A percentile compares a stretch with the other conserved stretches of the same genome.
phyloP scores from a whole-genome alignment of 192 early-diverging fungal genomes.

The Podila horticola region DNA sequence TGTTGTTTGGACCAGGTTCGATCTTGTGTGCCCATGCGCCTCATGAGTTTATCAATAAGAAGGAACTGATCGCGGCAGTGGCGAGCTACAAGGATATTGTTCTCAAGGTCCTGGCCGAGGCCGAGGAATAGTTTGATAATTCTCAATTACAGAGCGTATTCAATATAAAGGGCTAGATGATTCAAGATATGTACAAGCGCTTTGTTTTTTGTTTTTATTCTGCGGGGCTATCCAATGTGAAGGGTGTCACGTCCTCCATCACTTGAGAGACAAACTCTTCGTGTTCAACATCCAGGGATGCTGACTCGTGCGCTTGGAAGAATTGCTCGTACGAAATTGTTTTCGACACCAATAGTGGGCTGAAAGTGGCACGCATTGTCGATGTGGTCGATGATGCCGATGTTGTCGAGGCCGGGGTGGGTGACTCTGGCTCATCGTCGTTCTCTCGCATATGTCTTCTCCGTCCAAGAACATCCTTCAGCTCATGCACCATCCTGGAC shows the following conservation, averaged over 20 bases:
- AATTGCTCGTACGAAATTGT: not conserved
- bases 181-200: too few species aligned
- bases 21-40: slow-evolving; percentile 51
- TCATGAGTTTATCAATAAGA: slow-evolving; percentile 53
- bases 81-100: slow-evolving; percentile 54
- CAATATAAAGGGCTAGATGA: not conserved
- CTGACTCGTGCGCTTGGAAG: not conserved
- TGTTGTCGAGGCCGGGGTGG: not conserved
- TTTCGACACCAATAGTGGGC: not conserved
- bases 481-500: slow-evolving; percentile 65
- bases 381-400: not conserved
- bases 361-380: not conserved
- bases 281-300: not conserved
- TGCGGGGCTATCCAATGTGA: not conserved
- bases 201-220: too few species aligned
- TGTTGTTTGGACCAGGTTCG: slow-evolving; percentile 50
- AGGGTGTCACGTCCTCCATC: not conserved
- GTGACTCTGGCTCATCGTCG: slow-evolving; percentile 23
- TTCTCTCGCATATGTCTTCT: slow-evolving; percentile 32
- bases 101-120: slow-evolving; percentile 38
- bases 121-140: not conserved
- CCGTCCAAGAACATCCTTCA: slow-evolving; percentile 65
- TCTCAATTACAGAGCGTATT: not conserved
- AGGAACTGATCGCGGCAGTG: slow-evolving; percentile 46
- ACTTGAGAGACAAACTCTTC: slow-evolving; percentile 3